These are phyloP conservation scores for Pythium phragmiticola DNA, from an alignment of 352 stramenopile genomes.

Conservation along the genomic window DNA sequence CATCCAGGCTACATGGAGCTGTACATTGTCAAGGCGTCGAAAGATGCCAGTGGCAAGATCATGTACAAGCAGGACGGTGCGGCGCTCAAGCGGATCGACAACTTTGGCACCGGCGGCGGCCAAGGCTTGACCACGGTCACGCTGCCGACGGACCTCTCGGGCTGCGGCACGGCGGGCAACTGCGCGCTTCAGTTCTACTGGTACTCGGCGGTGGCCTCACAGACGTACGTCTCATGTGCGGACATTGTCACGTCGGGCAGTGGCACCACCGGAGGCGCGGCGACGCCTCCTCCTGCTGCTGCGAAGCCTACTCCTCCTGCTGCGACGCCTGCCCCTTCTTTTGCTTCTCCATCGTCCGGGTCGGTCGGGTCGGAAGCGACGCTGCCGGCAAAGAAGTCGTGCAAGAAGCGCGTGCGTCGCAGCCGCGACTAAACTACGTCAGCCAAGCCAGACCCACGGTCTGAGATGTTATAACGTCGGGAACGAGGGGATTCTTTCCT, in stretches of 20 bases:
- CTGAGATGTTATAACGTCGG: too few relatives aligned
- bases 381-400: slow-evolving; percentile 14
- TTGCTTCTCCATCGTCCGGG: neutral
- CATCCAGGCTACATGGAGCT: slow-evolving; percentile 57
- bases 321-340: neutral
- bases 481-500: too few relatives aligned
- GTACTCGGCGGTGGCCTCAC: slow-evolving; percentile 51
- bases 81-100: slow-evolving; percentile 39
- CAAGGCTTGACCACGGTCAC: slow-evolving; percentile 32
- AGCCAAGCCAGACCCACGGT: too few relatives aligned
- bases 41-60: slow-evolving; percentile 38
- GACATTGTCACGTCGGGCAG: slow-evolving; percentile 44
- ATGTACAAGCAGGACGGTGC: slow-evolving; percentile 38
- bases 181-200: slow-evolving; percentile 65
- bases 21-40: slow-evolving; percentile 52
- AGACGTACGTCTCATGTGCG: slow-evolving; percentile 59
- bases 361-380: slow-evolving; percentile 10
- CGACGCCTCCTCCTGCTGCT: neutral
- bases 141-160: slow-evolving; percentile 43
- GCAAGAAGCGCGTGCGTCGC: slow-evolving; percentile 21
- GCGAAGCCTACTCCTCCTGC: neutral
- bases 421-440: neutral
- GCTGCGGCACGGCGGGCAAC: slow-evolving; percentile 39
- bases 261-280: neutral
- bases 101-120: slow-evolving; percentile 38